A percentile compares a stretch with the other conserved stretches of the same genome.
These are phyloP conservation scores for Paxillus involutus DNA, from an alignment of 768 basidiomycete genomes.

Conservation along the genomic window DNA sequence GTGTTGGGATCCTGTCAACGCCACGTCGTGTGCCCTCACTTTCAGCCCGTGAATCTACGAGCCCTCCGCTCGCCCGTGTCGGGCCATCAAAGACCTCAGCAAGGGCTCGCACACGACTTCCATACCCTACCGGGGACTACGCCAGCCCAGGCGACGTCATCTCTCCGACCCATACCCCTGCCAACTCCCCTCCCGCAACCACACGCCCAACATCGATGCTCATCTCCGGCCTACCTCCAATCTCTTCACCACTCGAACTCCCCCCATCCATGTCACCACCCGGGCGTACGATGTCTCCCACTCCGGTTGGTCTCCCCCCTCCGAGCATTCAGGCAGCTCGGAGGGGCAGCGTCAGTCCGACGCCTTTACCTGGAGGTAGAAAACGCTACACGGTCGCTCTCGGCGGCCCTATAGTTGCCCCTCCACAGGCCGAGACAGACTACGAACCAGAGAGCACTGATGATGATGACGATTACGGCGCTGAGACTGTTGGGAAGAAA, in stretches of 20 bases:
- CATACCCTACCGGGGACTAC: slow-evolving; percentile 85
- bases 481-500: slow-evolving; percentile 59
- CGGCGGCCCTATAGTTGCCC: slow-evolving; percentile 63
- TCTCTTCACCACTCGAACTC: slow-evolving; percentile 24
- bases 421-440: slow-evolving; percentile 21
- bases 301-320: slow-evolving; percentile 38
- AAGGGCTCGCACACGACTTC: slow-evolving; percentile 49
- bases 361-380: slow-evolving; percentile 52
- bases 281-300: slow-evolving; percentile 20
- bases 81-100: slow-evolving; percentile 33
- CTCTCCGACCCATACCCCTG: slow-evolving; percentile 33
- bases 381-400: slow-evolving; percentile 88
- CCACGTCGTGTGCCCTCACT: slow-evolving; percentile 32
- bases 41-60: slow-evolving; percentile 63
- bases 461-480: slow-evolving; percentile 34
- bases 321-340: slow-evolving; percentile 41
- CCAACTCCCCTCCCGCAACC: slow-evolving; percentile 46
- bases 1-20: slow-evolving; percentile 17
- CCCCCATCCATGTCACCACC: slow-evolving; percentile 23
- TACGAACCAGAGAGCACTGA: slow-evolving; percentile 33
- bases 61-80: slow-evolving; percentile 56
- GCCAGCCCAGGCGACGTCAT: slow-evolving; percentile 57
- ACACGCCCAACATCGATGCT: slow-evolving; percentile 43
- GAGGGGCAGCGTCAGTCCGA: slow-evolving; percentile 62
- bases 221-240: slow-evolving; percentile 45